Conservation (phyloP, 805 yeast species). For the Suhomyces sp. region DNA sequence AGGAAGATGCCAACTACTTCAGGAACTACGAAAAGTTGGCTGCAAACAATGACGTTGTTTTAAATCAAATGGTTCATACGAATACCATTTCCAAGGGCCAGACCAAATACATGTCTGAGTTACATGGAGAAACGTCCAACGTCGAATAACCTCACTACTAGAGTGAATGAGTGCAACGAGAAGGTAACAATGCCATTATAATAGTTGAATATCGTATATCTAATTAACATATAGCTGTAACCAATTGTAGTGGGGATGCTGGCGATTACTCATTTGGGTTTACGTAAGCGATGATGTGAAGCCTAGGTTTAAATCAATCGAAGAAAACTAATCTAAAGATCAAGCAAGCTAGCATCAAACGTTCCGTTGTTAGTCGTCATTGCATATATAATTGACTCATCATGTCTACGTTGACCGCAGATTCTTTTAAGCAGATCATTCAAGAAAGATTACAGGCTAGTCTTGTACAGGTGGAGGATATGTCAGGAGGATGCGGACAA, state of each 20-base stretch:
- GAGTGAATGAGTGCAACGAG: not conserved
- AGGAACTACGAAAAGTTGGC: constrained; percentile 10
- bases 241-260: not conserved
- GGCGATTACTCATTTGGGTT: not conserved
- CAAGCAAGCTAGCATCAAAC: not conserved
- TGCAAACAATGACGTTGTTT: constrained; percentile 9
- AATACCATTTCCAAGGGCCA: constrained; percentile 33
- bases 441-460: constrained; percentile 55
- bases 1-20: constrained; percentile 33
- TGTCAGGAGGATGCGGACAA: constrained; percentile 94
- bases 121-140: constrained; percentile 29
- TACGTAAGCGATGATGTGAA: not conserved
- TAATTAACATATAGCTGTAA: not conserved
- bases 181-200: not conserved
- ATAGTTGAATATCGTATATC: not conserved
- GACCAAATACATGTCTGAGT: constrained; percentile 25
- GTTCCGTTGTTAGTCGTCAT: not conserved
- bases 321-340: not conserved
- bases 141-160: constrained; percentile 4
- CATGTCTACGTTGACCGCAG: constrained; percentile 29
- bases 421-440: constrained; percentile 47
- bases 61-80: constrained; percentile 26
- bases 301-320: not conserved
- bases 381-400: not conserved
- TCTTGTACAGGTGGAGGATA: constrained; percentile 70